Evolutionary conservation across 2,329 filamentous ascomycete genomes (phyloP), one percentile per base, ranked within the genome.

Genomic region (Pleoardoris graminearum): DNA sequence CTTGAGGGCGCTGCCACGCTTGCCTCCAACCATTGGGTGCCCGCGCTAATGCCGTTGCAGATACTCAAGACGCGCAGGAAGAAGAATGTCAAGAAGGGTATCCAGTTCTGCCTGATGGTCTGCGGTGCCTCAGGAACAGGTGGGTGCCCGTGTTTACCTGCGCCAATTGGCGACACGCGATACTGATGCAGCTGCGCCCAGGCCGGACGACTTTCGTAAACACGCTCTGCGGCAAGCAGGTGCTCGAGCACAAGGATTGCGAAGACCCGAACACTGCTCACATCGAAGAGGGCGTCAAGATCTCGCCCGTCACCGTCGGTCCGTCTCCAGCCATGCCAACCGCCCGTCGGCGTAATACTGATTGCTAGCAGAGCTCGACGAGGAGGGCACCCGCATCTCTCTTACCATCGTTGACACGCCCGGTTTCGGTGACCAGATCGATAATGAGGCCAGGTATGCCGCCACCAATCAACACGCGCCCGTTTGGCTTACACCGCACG

Each of bases 51-150:
- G 29, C 37, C 48, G 32, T 41, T 25, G 16, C 53, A 73, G 70
- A 69, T 69, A 55, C 69, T 95, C 79, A 94, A 96, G 89, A 92
- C 97, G 76, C 92, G 94, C 80, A 89, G 91, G 80, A 99, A 99
- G 93, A 99, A 99, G 90, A 97, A 99, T 85, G 93, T 99, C 81
- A 97, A 97, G 89, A 97, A 97, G 86, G 94, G 94, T 75, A 97
- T 99, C 75, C 94, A 99, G 84, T 99, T 99, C 83, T 97, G 92
- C 79, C 80, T 99, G 85, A 99, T 99, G 94, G 94, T 99, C 72
- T 97, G 94, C 76, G 94, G 94, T 82, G 94, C 94, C 75, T 97
- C 93, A 68, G 94, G 94, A 78, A 97, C 94, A 79, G 94, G 91
- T 96, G 86, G 72, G 84, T 80, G 42, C 7, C 45, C 17, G 30